phyloP scores from a whole-genome alignment of 2,329 filamentous ascomycete species.

The Ascocoryne sarcoides region DNA sequence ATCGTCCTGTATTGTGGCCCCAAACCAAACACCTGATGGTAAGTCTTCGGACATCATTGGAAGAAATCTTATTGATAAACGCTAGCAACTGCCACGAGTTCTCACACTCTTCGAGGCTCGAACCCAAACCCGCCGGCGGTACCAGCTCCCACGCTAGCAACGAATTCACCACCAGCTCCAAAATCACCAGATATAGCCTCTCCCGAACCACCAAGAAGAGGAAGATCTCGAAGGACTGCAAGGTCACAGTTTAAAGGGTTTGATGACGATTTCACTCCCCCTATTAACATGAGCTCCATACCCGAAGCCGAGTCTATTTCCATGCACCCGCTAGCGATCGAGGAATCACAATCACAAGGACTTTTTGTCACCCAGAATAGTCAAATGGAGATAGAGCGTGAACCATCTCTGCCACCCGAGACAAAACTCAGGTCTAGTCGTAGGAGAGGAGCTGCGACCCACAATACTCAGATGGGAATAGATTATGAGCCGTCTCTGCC shows the following conservation, averaged over 20 bases:
- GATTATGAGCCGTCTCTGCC: too few relatives aligned
- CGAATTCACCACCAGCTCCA: constrained; percentile 10
- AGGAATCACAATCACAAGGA: constrained; percentile 28
- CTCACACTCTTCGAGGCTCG: constrained; percentile 9
- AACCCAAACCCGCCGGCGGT: constrained; percentile 2
- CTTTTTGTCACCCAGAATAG: constrained; percentile 47
- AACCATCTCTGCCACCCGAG: too few relatives aligned
- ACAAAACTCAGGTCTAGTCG: too few relatives aligned
- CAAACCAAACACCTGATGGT: constrained; percentile 25
- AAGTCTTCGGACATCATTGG: too few relatives aligned
- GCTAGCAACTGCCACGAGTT: constrained; percentile 9
- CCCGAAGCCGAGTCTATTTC: constrained; percentile 29
- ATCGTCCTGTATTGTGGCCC: constrained; percentile 21
- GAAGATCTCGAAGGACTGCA: constrained; percentile 34
- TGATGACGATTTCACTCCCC: constrained; percentile 37
- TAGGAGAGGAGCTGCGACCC: too few relatives aligned
- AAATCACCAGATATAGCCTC: too few relatives aligned
- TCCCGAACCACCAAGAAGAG: constrained; percentile 17
- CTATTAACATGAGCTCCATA: constrained; percentile 24
- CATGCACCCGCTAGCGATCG: constrained; percentile 10
- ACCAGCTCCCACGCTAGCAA: constrained; percentile 1
- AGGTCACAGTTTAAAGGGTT: constrained; percentile 66
- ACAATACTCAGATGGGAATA: too few relatives aligned
- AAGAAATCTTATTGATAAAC: neutral
- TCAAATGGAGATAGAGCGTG: neutral